Evolutionary conservation across 1,139 yeast genomes (phyloP).

Genomic region (Pichia sp.): DNA sequence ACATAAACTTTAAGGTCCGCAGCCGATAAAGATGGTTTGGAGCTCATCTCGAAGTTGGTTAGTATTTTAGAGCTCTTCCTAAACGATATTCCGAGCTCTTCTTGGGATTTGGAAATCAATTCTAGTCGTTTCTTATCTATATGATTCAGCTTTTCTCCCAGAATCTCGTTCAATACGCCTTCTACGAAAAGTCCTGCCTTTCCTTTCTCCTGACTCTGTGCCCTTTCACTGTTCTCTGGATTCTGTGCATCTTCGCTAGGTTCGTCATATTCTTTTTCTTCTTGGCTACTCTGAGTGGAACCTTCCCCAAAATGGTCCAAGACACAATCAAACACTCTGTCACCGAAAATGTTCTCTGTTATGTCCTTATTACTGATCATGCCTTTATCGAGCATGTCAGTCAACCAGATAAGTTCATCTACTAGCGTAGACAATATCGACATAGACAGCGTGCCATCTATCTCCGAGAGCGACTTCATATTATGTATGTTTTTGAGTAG

Average conservation of each 20-base stretch:
- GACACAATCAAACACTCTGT: slow-evolving; percentile 4
- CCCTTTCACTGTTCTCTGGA: neutral
- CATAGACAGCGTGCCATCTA: slow-evolving; percentile 23
- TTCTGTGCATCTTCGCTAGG: neutral
- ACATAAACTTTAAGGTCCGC: slow-evolving; percentile 12
- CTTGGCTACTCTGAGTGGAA: neutral
- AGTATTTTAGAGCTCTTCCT: slow-evolving; percentile 24
- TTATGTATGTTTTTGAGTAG: slow-evolving; percentile 10
- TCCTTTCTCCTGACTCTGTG: neutral
- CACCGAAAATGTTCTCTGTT: slow-evolving; percentile 10
- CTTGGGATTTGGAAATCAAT: slow-evolving; percentile 19
- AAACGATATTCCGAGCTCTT: slow-evolving; percentile 28
- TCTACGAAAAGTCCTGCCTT: neutral
- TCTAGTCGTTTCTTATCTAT: slow-evolving; percentile 8
- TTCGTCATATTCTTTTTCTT: neutral
- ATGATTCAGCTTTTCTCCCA: neutral
- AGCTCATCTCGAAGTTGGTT: slow-evolving; percentile 24
- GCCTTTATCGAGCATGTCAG: slow-evolving; percentile 3
- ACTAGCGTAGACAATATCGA: slow-evolving; percentile 14
- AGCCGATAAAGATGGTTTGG: neutral
- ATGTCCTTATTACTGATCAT: slow-evolving; percentile 4
- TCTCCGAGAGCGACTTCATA: slow-evolving; percentile 11
- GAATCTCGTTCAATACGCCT: neutral
- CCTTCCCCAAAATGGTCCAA: slow-evolving; percentile 2
- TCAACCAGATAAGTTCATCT: slow-evolving; percentile 12